Base-by-base conservation (phyloP, 2,329 filamentous ascomycete genomes). In the Westerdykella sp. region DNA sequence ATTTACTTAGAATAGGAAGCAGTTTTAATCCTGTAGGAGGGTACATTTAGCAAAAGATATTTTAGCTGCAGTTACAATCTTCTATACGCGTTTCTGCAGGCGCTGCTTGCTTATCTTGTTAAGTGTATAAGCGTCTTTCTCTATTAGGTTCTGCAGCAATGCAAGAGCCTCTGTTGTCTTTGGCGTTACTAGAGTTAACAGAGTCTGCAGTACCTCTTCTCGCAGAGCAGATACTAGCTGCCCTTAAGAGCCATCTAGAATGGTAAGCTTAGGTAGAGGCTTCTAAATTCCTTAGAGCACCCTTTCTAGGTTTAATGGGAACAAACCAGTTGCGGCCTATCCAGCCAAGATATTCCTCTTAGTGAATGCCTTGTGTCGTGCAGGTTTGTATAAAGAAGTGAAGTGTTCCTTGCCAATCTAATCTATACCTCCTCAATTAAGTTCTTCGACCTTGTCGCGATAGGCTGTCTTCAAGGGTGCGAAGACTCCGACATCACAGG, bases 321-420 rank as follows among this genome's bases (percentile, higher is more conserved):
- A 58, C n/a, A 58, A 48, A 36, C 56, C 50, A 15, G 39, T 47
- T 16, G 43, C 50, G 14, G 46, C 42, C 53, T 40, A 66, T 10
- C 48, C 59, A 16, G 51, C 38, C 13, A 45, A 50, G 39, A 63
- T 64, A 44, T 65, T 66, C 43, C 46, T 58, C 31, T 22, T 34
- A 6, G 54, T 58, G 9, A 59, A 43, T 36, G 53, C 56, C 34
- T 25, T 42, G 18, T 46, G 42, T 21, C 48, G 46, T 39, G 45
- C 48, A 22, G 40, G 50, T 41, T 53, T 60, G 18, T 61, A 53
- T 13, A 57, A 46, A 42, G 34, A 47, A 0, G 54, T 60, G 16
- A 57, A 59, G 39, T 57, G 51, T 45, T 59, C 11, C 42, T 59
- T 59, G 42, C 55, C 40, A 30, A 56, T 30, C 16, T 40, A 54